Percentiles rank a stretch among this genome's conserved stretches.
Conservation (phyloP, 2,329 filamentous ascomycete genomes). For the Beauveria rudraprayagi region DNA sequence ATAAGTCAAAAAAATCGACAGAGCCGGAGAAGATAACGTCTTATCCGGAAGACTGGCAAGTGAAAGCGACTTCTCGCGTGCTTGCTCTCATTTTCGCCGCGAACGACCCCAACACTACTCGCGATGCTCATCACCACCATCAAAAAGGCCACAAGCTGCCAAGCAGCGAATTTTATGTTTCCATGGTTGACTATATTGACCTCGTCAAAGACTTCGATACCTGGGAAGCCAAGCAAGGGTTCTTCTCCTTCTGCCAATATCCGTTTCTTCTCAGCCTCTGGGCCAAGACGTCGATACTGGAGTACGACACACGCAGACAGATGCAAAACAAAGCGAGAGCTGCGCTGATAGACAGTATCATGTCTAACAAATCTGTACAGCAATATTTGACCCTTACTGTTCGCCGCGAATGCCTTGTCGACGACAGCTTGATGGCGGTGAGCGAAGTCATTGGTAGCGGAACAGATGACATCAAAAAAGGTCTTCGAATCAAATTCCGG, state of each 20-base stretch:
- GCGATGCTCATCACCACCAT: conserved; percentile 21
- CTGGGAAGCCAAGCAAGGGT: conserved; percentile 69
- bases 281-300: conserved; percentile 84
- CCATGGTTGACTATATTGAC: conserved; percentile 78
- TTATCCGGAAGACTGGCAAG: conserved; percentile 84
- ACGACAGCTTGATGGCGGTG: conserved; percentile 78
- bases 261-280: conserved; percentile 88
- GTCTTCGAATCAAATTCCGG: conserved; percentile 72
- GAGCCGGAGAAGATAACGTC: conserved; percentile 48
- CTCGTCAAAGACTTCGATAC: conserved; percentile 77
- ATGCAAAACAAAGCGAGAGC: conserved; percentile 85
- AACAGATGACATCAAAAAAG: conserved; percentile 84
- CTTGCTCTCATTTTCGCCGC: conserved; percentile 76
- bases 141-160: conserved; percentile 59
- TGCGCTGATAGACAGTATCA: conserved; percentile 84
- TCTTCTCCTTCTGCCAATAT: conserved; percentile 86
- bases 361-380: conserved; percentile 64
- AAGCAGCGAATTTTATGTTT: conserved; percentile 81
- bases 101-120: conserved; percentile 50
- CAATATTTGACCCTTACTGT: conserved; percentile 73
- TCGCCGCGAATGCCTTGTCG: conserved; percentile 75
- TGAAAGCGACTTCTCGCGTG: conserved; percentile 70
- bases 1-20: conserved; percentile 45
- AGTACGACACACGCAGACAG: conserved; percentile 78
- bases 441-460: conserved; percentile 76